Base-by-base conservation (phyloP, 1,284 basidiomycete genomes). In the Neonothopanus nambi region DNA sequence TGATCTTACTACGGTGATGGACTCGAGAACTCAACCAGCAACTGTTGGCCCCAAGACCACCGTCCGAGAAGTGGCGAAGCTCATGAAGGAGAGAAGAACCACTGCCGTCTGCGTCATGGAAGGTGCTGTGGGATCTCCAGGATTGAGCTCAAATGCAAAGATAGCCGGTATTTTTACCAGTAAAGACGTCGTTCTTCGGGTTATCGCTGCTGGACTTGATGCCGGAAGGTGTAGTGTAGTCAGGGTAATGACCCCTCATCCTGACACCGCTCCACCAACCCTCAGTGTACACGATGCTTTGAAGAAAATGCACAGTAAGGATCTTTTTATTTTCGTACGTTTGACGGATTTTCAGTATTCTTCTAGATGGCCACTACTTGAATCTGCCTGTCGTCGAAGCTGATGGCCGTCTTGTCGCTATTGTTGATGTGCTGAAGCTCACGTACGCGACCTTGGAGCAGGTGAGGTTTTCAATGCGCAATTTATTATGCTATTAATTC, bases 41-140 rank as follows among this genome's bases (percentile, higher is more conserved):
- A 96, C 91, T 13, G 96, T 98, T 54, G 84, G 91, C 2, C 95
- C 96, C 9, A 93, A 92, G 69, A 95, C 95, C 9, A 95, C 89
- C 20, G 97, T 99, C n/a, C 84, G 87, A 40, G 97, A 99, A 51
- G 97, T 97, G 2, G 95, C 97, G 30, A 89, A 86, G 63, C 75
- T 99, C 59, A 99, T 99, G 97, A 95, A 95, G 70, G 95, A 98
- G 71, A 82, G 91, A 60, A 84, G 93, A 58, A 98, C 95, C 5
- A 99, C 97, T 0, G 97, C 97, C 11, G 97, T 99, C 28, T 99
- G 96, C 67, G 95, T 99, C 41, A 95, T 99, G 90, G 97, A 99
- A 73, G 66, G 65, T 1, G 64, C 64, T 24, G 68, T 68, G n/a
- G 63, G 77, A 12, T 69, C 72, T 8, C 74, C 76, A 23, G 77